Evolutionary conservation across 306 rosid species (phyloP), one percentile per base, ranked within the genome.

Genomic region (Vigna reflexopilosa): DNA sequence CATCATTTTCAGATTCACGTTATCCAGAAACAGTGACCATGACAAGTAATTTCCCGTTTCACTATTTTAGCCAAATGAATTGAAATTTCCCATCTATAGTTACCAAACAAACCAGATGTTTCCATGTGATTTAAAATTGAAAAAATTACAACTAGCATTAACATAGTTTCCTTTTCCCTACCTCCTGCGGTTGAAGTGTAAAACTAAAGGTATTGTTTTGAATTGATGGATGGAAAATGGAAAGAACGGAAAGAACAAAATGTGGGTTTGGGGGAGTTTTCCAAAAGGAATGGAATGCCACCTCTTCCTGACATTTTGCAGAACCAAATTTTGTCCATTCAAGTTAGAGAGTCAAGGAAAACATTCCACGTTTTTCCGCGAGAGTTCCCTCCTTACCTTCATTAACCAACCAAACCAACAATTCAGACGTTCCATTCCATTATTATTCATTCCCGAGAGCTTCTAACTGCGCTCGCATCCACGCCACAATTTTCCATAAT

Each of bases 21-120:
- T 49, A 50, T 50, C 77, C 57, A 70, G 28, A 73, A 50, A 65
- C 57, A 22, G 59, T 22, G 30, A 70, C 40, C 63, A 13, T 67
- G 68, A 51, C 64, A 9, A 24, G 17, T 15, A 38, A 13, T 64
- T 62, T 45, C 9, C 45, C 13, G 19, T 61, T 24, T 78, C 75
- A 12, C 61, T 36, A 70, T 38, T 68, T 56, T 10, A 59, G 45
- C 56, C 19, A 20, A 70, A 63, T 47, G 75, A 45, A 49, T 30
- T 64, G 32, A 16, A 64, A 48, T 51, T 67, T 77, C 56, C 16
- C 63, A 59, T 7, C 44, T n/a, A 28, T 17, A 45, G 45, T 57
- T 51, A 79, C 5, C 16, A 24, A 16, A 61, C 36, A 47, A 75
- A 57, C 61, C 45, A 44, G 20, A 73, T 22, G 22, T 55, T 76